A percentile compares a stretch with the other conserved stretches of the same genome.
Evolutionary conservation across 441 rosid genomes (phyloP).

Genomic region (Populus hybrid): DNA sequence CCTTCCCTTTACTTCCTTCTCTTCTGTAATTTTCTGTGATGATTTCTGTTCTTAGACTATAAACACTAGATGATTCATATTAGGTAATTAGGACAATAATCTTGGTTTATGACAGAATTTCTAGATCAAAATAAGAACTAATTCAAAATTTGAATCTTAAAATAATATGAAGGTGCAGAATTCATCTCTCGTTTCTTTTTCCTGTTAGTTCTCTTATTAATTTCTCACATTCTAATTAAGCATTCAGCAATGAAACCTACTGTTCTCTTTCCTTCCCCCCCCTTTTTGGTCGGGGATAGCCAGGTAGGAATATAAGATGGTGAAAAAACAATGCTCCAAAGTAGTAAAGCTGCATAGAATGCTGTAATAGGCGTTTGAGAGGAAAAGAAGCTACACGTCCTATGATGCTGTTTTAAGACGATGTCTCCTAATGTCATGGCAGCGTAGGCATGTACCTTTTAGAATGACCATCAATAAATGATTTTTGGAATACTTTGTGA

Average conservation of each 20-base stretch:
- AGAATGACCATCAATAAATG: conserved; percentile 1
- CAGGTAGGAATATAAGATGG: neutral
- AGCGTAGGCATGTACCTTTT: neutral
- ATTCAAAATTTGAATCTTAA: neutral
- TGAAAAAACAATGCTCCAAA: neutral
- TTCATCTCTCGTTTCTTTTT: neutral
- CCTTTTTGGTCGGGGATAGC: neutral
- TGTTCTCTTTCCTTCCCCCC: neutral
- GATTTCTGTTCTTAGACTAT: neutral
- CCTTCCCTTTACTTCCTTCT: neutral
- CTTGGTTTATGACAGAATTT: neutral
- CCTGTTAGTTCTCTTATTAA: no score
- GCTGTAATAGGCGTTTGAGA: neutral
- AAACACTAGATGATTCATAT: neutral
- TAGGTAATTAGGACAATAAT: neutral
- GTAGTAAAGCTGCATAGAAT: neutral
- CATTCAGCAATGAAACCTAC: no score
- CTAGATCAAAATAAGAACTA: neutral
- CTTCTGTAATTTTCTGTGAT: neutral
- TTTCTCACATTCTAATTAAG: no score
- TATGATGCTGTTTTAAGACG: neutral
- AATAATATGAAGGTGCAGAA: neutral
- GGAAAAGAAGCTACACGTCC: neutral
- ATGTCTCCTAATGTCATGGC: conserved; percentile 2
- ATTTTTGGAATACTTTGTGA: conserved; percentile 6